Evolutionary conservation across 441 rosid species (phyloP).

Genomic region (Syzygium syzygioides): DNA sequence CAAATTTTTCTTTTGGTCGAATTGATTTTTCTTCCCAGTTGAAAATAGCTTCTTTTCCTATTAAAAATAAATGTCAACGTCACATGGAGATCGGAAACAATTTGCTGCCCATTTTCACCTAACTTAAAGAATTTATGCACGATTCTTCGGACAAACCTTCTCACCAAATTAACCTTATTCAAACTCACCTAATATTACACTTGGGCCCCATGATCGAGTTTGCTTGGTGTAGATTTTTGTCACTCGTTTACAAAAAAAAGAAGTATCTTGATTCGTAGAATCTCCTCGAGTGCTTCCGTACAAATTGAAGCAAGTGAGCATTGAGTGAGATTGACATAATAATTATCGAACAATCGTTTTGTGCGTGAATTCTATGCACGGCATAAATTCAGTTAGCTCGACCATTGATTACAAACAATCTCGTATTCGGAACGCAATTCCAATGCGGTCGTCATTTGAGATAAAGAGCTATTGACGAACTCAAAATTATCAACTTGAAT

Average conservation of each 20-base stretch:
- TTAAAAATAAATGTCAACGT: neutral
- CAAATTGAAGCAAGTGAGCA: too few relatives aligned
- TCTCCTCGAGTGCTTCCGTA: neutral
- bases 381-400: neutral
- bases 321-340: neutral
- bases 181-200: neutral
- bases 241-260: neutral
- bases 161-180: neutral
- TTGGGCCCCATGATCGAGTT: neutral
- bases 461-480: neutral
- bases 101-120: neutral
- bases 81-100: neutral
- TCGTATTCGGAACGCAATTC: neutral
- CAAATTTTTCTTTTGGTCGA: too few relatives aligned
- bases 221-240: neutral
- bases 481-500: neutral
- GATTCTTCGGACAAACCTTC: neutral
- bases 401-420: neutral
- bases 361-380: too few relatives aligned
- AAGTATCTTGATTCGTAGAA: neutral
- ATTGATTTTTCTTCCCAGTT: neutral
- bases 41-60: neutral
- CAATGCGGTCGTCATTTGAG: neutral
- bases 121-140: neutral
- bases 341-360: neutral